Conservation (phyloP, 2,329 filamentous ascomycete genomes). For the Aspergillus vadensis region DNA sequence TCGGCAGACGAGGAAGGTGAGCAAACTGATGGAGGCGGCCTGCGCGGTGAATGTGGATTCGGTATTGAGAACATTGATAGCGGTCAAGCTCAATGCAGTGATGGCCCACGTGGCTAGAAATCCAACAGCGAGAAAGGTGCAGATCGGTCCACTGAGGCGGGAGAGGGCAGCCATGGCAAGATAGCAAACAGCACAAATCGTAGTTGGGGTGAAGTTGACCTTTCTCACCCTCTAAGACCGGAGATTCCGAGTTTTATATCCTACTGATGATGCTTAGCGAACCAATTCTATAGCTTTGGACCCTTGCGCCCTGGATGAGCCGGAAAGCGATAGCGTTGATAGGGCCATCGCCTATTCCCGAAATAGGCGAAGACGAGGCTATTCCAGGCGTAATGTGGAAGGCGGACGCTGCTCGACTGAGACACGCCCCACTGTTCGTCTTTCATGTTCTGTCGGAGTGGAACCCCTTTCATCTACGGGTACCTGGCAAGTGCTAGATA, state of each 20-base stretch:
- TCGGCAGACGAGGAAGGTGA: slow-evolving; percentile 23
- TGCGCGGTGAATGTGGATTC: slow-evolving; percentile 11
- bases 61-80: slow-evolving; percentile 18
- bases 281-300: neutral
- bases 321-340: neutral
- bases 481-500: neutral
- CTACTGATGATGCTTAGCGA: neutral
- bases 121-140: neutral
- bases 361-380: neutral
- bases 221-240: too few relatives aligned
- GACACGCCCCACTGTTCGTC: neutral
- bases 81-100: slow-evolving; percentile 17
- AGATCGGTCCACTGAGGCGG: neutral
- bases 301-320: neutral
- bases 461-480: neutral
- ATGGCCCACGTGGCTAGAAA: slow-evolving; percentile 17
- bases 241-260: neutral
- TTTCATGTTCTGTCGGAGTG: neutral
- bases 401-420: neutral
- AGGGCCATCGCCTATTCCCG: neutral
- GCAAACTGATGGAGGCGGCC: slow-evolving; percentile 19
- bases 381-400: neutral
- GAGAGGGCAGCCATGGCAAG: neutral
- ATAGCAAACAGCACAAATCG: neutral
- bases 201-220: too few relatives aligned